phyloP scores from a whole-genome alignment of 352 stramenopile species.

The Globisporangium perplexum region DNA sequence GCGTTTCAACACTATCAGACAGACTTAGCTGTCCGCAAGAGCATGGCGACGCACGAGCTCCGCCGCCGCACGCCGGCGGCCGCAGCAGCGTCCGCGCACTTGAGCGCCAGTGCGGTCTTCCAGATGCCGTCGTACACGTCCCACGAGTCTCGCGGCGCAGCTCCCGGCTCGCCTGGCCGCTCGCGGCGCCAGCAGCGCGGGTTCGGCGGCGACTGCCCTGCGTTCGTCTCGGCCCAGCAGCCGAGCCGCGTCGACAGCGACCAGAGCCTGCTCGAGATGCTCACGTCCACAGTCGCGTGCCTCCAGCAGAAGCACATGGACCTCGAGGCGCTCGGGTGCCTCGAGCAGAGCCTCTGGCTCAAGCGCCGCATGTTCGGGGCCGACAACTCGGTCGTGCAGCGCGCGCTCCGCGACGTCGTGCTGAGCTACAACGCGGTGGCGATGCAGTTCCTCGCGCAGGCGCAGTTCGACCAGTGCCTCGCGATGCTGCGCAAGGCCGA shows the following conservation, averaged over 20 bases:
- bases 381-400: slow-evolving; percentile 46
- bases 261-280: slow-evolving; percentile 61
- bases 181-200: not conserved
- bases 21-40: not conserved
- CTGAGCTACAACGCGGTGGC: slow-evolving; percentile 70
- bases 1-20: no score
- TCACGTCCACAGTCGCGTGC: slow-evolving; percentile 57
- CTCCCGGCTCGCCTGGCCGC: slow-evolving; percentile 14
- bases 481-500: slow-evolving; percentile 69
- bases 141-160: slow-evolving; percentile 20
- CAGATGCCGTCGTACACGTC: slow-evolving; percentile 44
- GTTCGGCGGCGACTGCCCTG: not conserved
- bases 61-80: not conserved
- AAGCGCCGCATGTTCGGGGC: slow-evolving; percentile 74
- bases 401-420: slow-evolving; percentile 55
- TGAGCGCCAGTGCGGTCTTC: slow-evolving; percentile 18
- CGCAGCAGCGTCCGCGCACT: not conserved
- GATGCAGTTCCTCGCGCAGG: slow-evolving; percentile 56
- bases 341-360: slow-evolving; percentile 73
- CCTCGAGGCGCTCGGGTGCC: slow-evolving; percentile 60
- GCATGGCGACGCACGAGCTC: slow-evolving; percentile 1
- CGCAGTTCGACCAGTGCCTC: slow-evolving; percentile 61
- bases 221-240: not conserved
- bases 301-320: slow-evolving; percentile 74
- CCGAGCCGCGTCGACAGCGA: slow-evolving; percentile 37